Evolutionary conservation across 345 rosid species (phyloP).

Genomic region (Clausena lansium): DNA sequence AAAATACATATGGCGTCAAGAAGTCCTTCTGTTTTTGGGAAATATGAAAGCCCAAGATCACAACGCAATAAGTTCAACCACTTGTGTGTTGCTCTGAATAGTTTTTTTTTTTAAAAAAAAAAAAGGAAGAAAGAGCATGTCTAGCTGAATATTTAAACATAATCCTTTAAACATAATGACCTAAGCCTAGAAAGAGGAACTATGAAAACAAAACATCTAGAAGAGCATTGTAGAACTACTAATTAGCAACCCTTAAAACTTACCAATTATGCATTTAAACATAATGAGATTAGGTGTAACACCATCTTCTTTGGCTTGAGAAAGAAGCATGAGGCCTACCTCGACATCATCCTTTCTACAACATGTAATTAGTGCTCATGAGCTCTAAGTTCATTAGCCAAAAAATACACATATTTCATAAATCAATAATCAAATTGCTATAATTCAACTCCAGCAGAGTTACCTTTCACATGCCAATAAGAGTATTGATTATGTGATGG

Average conservation of each 20-base stretch:
- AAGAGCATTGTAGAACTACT: neutral
- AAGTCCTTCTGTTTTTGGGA: neutral
- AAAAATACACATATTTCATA: neutral
- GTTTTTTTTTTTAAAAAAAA: neutral
- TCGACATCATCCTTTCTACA: slow-evolving; percentile 83
- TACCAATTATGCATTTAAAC: slow-evolving; percentile 81
- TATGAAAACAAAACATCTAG: neutral
- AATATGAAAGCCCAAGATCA: slow-evolving; percentile 1
- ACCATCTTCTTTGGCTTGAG: slow-evolving; percentile 72
- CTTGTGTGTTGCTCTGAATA: neutral
- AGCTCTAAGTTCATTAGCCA: slow-evolving; percentile 7
- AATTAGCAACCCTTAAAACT: slow-evolving; percentile 26
- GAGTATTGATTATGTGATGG: slow-evolving; percentile 80
- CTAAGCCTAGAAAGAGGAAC: neutral
- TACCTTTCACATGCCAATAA: slow-evolving; percentile 84
- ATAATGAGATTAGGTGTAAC: slow-evolving; percentile 60
- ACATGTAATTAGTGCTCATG: neutral
- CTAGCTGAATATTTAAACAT: slow-evolving; percentile 42
- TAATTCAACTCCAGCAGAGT: slow-evolving; percentile 16
- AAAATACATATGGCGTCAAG: neutral
- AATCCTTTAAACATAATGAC: slow-evolving; percentile 46
- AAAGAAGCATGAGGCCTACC: slow-evolving; percentile 57
- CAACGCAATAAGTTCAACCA: neutral
- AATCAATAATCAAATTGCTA: neutral
- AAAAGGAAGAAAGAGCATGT: neutral